Base-by-base conservation (phyloP, 2,329 filamentous ascomycete genomes). In the Chaetomium olivaceum region DNA sequence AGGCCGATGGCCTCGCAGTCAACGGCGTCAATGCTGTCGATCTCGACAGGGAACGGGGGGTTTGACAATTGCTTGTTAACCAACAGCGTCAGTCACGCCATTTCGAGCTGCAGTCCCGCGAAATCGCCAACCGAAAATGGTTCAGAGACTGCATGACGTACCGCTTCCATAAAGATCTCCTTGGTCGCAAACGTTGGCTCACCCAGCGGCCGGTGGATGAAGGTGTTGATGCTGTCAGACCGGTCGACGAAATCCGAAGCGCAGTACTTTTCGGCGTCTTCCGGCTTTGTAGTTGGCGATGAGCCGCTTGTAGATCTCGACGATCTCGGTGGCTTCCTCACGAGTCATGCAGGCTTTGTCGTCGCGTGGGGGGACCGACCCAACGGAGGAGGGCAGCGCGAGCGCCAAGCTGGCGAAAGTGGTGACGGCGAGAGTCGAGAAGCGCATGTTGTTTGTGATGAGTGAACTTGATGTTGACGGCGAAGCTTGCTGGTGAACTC, bases 201-300 rank as follows among this genome's bases (percentile, higher is more conserved):
- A 58, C 74, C 73, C 46, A 76, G 72, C n/a, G 74, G 73, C 61
- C 68, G 67, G 69, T 72, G 66, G 63, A 73, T 70, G 70, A 76
- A 74, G 61, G 69, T 73, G 72, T 76, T 75, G 72, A 76, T 75
- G 69, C 73, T 75, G 72, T 76, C 74, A 61, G 74, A 75, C 59
- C 70, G 69, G 70, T 76, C 74, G 65, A 73, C 73, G 50, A 76
- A 76, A 52, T 67, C 61, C 43, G 71, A 67, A 61, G 73, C 70
- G 66, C 73, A 72, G 70, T 75, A 75, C 69, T 73, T 75, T 12
- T 67, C 69, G 68, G 71, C 71, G 63, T 71, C 71, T 4, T 67
- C 69, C 43, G 69, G 68, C 52, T 63, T 63, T 69, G 70, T 75
- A 76, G 62, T 72, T 70, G 68, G 73, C 70, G 68, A 76, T 76